Percentiles rank a stretch among this genome's conserved stretches.
phyloP scores from a whole-genome alignment of 2,329 filamentous ascomycete genomes.

The Cladophialophora immunda region DNA sequence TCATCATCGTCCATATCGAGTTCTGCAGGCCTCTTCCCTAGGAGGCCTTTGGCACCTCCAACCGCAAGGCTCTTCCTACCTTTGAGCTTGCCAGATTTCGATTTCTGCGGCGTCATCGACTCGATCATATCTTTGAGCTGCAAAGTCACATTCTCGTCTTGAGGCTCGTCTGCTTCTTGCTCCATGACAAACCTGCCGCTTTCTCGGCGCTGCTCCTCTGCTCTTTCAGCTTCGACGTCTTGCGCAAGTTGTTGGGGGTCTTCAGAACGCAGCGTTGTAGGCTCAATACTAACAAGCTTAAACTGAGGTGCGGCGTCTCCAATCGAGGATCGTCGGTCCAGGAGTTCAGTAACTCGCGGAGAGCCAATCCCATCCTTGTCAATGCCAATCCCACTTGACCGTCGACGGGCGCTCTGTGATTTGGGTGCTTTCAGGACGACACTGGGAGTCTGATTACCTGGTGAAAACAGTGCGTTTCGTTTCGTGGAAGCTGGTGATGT shows the following conservation, averaged over 20 bases:
- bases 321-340: constrained; percentile 76
- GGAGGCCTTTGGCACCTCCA: constrained; percentile 74
- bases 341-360: constrained; percentile 74
- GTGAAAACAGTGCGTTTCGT: constrained; percentile 63
- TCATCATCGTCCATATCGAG: constrained; percentile 71
- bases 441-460: constrained; percentile 68
- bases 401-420: constrained; percentile 56
- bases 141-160: constrained; percentile 69
- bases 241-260: constrained; percentile 70
- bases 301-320: constrained; percentile 72
- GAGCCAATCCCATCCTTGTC: constrained; percentile 78
- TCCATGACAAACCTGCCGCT: constrained; percentile 65
- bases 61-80: constrained; percentile 80
- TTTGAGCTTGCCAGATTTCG: constrained; percentile 61
- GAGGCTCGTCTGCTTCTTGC: constrained; percentile 59
- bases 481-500: constrained; percentile 43
- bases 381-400: constrained; percentile 73
- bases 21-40: constrained; percentile 78
- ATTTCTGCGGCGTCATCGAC: constrained; percentile 75
- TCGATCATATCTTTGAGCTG: constrained; percentile 81
- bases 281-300: constrained; percentile 59
- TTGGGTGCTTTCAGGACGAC: constrained; percentile 67
- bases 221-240: constrained; percentile 70
- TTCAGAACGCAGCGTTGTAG: constrained; percentile 67
- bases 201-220: constrained; percentile 69